Conservation (phyloP, 257 asterid genomes). For the Leptodermis oblonga region DNA sequence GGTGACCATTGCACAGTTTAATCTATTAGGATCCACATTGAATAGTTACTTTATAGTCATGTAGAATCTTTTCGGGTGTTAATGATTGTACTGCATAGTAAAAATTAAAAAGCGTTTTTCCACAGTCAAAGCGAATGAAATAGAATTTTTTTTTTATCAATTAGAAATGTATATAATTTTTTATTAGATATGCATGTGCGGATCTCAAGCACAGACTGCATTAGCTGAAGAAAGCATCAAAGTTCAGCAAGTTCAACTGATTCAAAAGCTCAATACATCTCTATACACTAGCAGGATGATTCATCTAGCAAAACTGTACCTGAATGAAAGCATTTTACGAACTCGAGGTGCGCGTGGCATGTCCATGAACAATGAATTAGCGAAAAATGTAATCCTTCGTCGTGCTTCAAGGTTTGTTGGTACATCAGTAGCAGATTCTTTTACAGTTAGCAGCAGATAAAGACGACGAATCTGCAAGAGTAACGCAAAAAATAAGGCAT, state of each 20-base stretch:
- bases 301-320: slow-evolving; percentile 31
- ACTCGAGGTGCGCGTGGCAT: slow-evolving; percentile 99
- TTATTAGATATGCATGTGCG: neutral
- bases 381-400: slow-evolving; percentile 81
- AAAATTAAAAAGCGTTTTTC: neutral
- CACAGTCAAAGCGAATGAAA: neutral
- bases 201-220: neutral
- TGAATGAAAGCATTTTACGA: slow-evolving; percentile 96
- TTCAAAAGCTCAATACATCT: neutral
- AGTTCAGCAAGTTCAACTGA: neutral
- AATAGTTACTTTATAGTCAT: neutral
- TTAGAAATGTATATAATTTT: neutral
- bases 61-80: neutral
- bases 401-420: slow-evolving; percentile 98
- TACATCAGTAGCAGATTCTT: slow-evolving; percentile 88
- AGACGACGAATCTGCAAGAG: slow-evolving; percentile 80
- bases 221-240: neutral
- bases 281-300: neutral
- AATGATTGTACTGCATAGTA: neutral
- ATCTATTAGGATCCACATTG: neutral
- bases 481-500: slow-evolving; percentile 7
- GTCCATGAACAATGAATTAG: slow-evolving; percentile 93
- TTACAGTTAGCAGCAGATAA: slow-evolving; percentile 88
- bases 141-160: neutral
- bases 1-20: neutral